Conservation (phyloP, 1,284 basidiomycete genomes). For the Cutaneotrichosporon cavernicola region DNA sequence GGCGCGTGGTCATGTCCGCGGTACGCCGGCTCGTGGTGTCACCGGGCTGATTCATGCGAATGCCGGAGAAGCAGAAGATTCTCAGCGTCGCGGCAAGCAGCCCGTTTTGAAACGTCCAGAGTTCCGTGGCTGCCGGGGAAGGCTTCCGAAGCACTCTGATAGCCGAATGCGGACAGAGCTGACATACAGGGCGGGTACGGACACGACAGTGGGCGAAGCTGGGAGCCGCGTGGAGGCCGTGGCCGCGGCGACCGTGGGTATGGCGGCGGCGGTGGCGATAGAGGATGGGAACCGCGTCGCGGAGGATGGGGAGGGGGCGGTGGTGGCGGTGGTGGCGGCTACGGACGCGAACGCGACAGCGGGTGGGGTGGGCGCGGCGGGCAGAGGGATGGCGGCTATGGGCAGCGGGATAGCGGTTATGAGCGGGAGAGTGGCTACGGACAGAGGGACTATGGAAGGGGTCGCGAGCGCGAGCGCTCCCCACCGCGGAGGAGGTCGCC, state of each 20-base stretch:
- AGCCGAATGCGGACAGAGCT: background rate
- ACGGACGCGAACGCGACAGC: conserved; percentile 19
- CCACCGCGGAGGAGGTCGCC: conserved; percentile 4
- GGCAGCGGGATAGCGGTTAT: conserved; percentile 20
- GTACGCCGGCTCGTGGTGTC: background rate
- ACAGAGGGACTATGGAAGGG: conserved; percentile 1
- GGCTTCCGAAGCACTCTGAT: background rate
- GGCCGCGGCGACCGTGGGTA: conserved; percentile 10
- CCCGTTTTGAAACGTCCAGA: too few relatives aligned
- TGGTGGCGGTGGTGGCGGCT: conserved; percentile 13
- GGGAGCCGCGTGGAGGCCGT: conserved; percentile 15
- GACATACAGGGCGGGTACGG: background rate
- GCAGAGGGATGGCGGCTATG: background rate
- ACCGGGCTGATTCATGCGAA: background rate
- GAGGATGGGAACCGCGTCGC: conserved; percentile 13
- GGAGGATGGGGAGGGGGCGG: conserved; percentile 9
- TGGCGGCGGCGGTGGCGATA: conserved; percentile 11
- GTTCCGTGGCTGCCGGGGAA: background rate
- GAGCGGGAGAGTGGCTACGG: conserved; percentile 12
- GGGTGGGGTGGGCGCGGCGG: conserved; percentile 16
- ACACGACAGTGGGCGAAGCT: conserved; percentile 14
- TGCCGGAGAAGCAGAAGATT: background rate
- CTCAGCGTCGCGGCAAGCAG: too few relatives aligned
- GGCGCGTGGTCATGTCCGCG: background rate
- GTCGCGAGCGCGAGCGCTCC: conserved; percentile 9